Conservation (phyloP, 371 early-diverging fungal genomes). For the Batrachochytrium dendrobatidis region DNA sequence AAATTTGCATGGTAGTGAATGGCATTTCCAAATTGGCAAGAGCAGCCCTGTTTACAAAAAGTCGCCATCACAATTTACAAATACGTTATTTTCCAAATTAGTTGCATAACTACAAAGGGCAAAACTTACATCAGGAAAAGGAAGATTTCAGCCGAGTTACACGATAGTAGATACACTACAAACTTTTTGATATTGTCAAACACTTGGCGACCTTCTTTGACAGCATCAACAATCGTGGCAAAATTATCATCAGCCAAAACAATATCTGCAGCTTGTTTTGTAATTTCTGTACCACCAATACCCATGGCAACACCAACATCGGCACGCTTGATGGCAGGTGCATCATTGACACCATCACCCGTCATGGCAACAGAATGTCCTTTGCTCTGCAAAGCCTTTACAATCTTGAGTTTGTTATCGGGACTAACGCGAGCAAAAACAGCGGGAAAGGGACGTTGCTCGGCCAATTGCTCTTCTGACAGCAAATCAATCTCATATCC, state of each 20-base stretch:
- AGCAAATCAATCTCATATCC: slow-evolving; percentile 78
- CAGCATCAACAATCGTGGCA: slow-evolving; percentile 73
- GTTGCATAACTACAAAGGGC: slow-evolving; percentile 18
- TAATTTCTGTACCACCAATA: slow-evolving; percentile 81
- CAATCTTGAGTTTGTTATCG: slow-evolving; percentile 92
- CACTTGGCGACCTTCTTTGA: slow-evolving; percentile 77
- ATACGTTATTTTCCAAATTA: slow-evolving; percentile 49
- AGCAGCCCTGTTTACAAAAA: slow-evolving; percentile 47
- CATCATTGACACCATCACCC: slow-evolving; percentile 93
- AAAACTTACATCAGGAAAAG: slow-evolving; percentile 45
- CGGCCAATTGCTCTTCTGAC: slow-evolving; percentile 70
- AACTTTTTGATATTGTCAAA: slow-evolving; percentile 90
- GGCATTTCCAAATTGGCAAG: slow-evolving; percentile 37
- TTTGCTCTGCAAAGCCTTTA: slow-evolving; percentile 80
- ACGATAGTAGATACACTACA: slow-evolving; percentile 79
- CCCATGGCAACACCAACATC: slow-evolving; percentile 93
- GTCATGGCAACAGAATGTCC: slow-evolving; percentile 55
- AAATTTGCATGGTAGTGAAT: slow-evolving; percentile 61
- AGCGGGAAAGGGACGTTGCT: slow-evolving; percentile 68
- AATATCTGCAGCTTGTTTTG: slow-evolving; percentile 88
- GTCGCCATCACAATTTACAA: slow-evolving; percentile 53
- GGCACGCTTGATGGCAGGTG: slow-evolving; percentile 84
- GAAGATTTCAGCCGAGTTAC: slow-evolving; percentile 63
- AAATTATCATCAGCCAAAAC: slow-evolving; percentile 84
- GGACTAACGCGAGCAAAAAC: slow-evolving; percentile 90